phyloP scores from a whole-genome alignment of 2,329 filamentous ascomycete species.

The Cytospora paraplurivora region DNA sequence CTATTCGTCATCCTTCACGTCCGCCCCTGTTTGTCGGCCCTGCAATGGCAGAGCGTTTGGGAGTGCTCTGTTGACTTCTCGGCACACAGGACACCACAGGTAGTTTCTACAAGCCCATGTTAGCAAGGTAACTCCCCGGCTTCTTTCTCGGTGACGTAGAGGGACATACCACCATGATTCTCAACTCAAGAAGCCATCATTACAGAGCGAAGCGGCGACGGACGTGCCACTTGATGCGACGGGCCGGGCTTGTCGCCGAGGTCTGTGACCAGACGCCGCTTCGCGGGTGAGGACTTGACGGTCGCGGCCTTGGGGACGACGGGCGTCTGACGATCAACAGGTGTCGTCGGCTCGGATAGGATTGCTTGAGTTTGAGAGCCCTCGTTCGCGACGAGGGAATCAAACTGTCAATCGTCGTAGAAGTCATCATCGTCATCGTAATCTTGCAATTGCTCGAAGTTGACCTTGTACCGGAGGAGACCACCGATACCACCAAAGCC shows the following conservation, averaged over 20 bases:
- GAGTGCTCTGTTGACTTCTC: conserved; percentile 16
- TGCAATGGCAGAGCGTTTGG: conserved; percentile 18
- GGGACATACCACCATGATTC: conserved; percentile 25
- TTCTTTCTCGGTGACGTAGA: too few relatives aligned
- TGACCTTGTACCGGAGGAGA: conserved; percentile 98
- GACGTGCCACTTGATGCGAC: conserved; percentile 57
- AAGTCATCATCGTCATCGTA: conserved; percentile 89
- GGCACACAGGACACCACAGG: conserved; percentile 25
- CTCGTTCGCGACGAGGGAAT: conserved; percentile 86
- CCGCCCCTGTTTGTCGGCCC: conserved; percentile 26
- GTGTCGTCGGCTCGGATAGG: conserved; percentile 37
- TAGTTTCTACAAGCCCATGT: conserved; percentile 11
- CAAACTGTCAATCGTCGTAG: conserved; percentile 93
- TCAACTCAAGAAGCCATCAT: conserved; percentile 62
- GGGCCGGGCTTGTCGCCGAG: conserved; percentile 48
- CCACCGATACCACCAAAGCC: conserved; percentile 98
- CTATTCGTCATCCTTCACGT: conserved; percentile 12
- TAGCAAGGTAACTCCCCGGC: background rate
- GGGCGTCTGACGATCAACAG: conserved; percentile 43
- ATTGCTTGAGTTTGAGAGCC: conserved; percentile 68
- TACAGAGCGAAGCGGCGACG: conserved; percentile 69
- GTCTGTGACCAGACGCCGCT: conserved; percentile 52
- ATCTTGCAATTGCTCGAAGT: conserved; percentile 98
- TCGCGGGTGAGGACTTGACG: conserved; percentile 39
- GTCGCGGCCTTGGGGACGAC: conserved; percentile 44